Evolutionary conservation across 192 early-diverging fungal genomes (phyloP).

Genomic region (Podila verticillata): DNA sequence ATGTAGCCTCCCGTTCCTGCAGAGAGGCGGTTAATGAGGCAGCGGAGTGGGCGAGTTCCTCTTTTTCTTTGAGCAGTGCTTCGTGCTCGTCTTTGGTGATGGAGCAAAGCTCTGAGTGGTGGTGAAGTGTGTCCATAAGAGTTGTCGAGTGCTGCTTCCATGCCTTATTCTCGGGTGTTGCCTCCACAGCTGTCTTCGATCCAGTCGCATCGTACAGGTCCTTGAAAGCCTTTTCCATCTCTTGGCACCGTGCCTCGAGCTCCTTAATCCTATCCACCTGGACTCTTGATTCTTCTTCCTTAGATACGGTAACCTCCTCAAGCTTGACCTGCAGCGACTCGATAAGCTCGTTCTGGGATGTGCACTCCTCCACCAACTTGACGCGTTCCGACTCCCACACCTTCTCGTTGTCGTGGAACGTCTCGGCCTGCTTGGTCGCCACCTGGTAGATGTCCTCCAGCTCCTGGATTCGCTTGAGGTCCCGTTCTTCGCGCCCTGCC

Average conservation of each 20-base stretch:
- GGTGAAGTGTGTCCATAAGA: constrained; percentile 8
- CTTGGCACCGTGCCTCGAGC: constrained; percentile 17
- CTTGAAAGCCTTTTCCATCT: constrained; percentile 26
- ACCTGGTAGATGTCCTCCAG: constrained; percentile 10
- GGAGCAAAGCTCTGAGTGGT: constrained; percentile 14
- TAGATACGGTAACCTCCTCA: neutral
- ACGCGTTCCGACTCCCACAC: constrained; percentile 19
- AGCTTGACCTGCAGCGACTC: constrained; percentile 11
- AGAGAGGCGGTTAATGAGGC: constrained; percentile 6
- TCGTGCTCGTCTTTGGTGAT: constrained; percentile 27
- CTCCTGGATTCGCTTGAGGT: constrained; percentile 25
- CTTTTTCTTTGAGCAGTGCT: constrained; percentile 15
- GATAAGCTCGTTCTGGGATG: constrained; percentile 1
- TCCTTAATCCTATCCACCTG: constrained; percentile 11
- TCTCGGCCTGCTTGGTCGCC: constrained; percentile 13
- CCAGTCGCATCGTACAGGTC: constrained; percentile 18
- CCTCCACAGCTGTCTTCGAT: neutral
- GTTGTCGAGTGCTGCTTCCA: constrained; percentile 24
- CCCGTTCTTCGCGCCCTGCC: constrained; percentile 1
- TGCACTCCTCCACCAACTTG: constrained; percentile 4
- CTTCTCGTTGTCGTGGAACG: constrained; percentile 13
- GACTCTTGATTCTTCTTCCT: constrained; percentile 7
- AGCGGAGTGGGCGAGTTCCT: neutral
- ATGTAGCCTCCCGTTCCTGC: constrained; percentile 4
- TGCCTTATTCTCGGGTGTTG: neutral